These are phyloP conservation scores for Alternaria sp. DNA, from an alignment of 2,329 filamentous ascomycete species.

Conservation along the genomic window DNA sequence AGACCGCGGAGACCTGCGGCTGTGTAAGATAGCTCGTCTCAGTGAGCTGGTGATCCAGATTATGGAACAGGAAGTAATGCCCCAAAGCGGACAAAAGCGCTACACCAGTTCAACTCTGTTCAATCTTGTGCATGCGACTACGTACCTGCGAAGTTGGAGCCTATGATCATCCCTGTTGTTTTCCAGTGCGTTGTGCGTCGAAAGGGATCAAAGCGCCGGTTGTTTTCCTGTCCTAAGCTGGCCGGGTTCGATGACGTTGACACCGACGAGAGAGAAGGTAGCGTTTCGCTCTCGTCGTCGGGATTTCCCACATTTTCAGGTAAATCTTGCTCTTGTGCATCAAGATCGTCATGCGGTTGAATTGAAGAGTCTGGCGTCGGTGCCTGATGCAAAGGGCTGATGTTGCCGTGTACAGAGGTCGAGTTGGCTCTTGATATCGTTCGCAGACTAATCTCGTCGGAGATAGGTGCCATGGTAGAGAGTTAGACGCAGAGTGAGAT, in stretches of 20 bases:
- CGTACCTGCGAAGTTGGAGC: not conserved
- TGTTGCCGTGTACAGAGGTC: not conserved
- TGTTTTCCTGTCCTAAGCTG: not conserved
- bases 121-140: too few relatives aligned
- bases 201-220: not conserved
- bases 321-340: not conserved
- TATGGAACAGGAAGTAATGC: too few relatives aligned
- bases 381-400: not conserved
- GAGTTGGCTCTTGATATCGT: not conserved
- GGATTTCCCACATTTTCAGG: not conserved
- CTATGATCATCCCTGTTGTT: not conserved
- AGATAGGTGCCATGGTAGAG: not conserved
- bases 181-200: not conserved
- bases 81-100: too few relatives aligned
- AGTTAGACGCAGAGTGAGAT: not conserved
- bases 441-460: not conserved
- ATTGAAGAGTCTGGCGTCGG: not conserved
- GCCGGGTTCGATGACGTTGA: not conserved
- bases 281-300: not conserved
- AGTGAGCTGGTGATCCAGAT: not conserved
- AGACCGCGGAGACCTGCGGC: conserved; percentile 2
- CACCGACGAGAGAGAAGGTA: not conserved
- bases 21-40: not conserved
- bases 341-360: not conserved
- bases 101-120: too few relatives aligned